Percentiles rank a stretch among this genome's conserved stretches.
Evolutionary conservation across 768 basidiomycete genomes (phyloP).

Genomic region (Auricularia auricula-judae): DNA sequence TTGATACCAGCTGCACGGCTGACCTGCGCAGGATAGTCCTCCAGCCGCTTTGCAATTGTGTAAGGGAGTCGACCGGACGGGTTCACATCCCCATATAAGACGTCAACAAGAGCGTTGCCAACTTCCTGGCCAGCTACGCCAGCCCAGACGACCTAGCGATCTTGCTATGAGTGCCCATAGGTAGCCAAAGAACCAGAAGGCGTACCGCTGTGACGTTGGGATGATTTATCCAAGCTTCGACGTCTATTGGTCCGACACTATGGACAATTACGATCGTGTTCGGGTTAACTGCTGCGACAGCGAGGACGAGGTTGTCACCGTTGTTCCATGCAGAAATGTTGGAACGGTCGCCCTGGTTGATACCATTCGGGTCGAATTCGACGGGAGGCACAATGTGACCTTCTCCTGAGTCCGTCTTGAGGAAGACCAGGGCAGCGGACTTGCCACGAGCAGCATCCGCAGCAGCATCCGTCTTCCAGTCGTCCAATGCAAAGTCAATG

Average conservation of each 20-base stretch:
- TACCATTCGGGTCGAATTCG: constrained; percentile 13
- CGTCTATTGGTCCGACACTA: constrained; percentile 6
- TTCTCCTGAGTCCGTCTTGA: constrained; percentile 17
- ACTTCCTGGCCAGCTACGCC: constrained; percentile 25
- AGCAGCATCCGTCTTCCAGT: constrained; percentile 48
- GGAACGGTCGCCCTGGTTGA: constrained; percentile 13
- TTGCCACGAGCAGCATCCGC: constrained; percentile 33
- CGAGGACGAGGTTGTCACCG: constrained; percentile 24
- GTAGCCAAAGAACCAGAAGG: constrained; percentile 29
- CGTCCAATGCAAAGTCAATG: constrained; percentile 58
- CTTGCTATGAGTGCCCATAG: constrained; percentile 23
- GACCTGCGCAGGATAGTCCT: constrained; percentile 24
- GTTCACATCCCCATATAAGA: constrained; percentile 27
- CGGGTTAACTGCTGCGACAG: constrained; percentile 17
- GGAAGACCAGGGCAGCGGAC: constrained; percentile 23
- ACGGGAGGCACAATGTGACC: constrained; percentile 18
- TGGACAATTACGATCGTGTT: constrained; percentile 16
- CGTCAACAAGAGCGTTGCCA: constrained; percentile 27
- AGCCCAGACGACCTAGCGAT: constrained; percentile 43
- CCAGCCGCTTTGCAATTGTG: constrained; percentile 25
- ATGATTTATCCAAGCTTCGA: constrained; percentile 11
- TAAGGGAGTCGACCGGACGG: constrained; percentile 27
- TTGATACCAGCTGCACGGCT: constrained; percentile 22
- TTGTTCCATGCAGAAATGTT: constrained; percentile 23
- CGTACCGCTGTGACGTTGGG: constrained; percentile 11